These are phyloP conservation scores for Mucor circinelloides DNA, from an alignment of 371 early-diverging fungal species.

Conservation along the genomic window DNA sequence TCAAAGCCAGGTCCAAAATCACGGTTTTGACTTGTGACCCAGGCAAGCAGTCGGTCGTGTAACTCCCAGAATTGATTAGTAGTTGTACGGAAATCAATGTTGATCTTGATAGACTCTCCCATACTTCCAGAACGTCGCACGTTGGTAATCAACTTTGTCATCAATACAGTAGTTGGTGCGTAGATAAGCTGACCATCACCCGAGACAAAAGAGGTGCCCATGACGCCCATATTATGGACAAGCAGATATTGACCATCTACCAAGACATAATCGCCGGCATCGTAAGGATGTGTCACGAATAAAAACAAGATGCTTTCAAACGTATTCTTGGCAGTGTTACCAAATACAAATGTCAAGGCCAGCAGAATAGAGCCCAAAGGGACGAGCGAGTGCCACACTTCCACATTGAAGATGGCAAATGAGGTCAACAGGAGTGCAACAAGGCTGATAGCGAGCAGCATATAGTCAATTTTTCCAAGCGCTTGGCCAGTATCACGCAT, in stretches of 20 bases:
- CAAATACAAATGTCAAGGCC: conserved; percentile 64
- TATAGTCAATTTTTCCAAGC: conserved; percentile 65
- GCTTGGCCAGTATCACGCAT: conserved; percentile 64
- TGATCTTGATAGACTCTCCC: conserved; percentile 59
- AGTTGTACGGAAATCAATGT: conserved; percentile 65
- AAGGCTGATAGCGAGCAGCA: conserved; percentile 53
- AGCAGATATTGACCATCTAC: conserved; percentile 65
- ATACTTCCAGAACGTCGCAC: conserved; percentile 67
- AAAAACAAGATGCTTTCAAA: conserved; percentile 67
- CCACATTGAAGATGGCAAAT: conserved; percentile 61
- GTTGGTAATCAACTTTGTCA: conserved; percentile 72
- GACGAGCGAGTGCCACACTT: conserved; percentile 32
- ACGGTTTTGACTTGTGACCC: conserved; percentile 58
- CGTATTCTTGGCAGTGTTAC: conserved; percentile 57
- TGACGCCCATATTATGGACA: conserved; percentile 73
- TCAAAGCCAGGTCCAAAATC: conserved; percentile 64
- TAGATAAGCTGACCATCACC: conserved; percentile 74
- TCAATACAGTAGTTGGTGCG: conserved; percentile 72
- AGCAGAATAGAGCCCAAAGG: conserved; percentile 59
- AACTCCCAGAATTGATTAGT: conserved; percentile 56
- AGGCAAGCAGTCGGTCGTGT: conserved; percentile 55
- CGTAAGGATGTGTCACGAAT: conserved; percentile 59
- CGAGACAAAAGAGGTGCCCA: conserved; percentile 67
- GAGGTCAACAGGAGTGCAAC: conserved; percentile 45
- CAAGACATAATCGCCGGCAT: conserved; percentile 74